A percentile compares a stretch with the other conserved stretches of the same genome.
phyloP scores from a whole-genome alignment of 2,329 filamentous ascomycete genomes.

The Penicillium hordei region DNA sequence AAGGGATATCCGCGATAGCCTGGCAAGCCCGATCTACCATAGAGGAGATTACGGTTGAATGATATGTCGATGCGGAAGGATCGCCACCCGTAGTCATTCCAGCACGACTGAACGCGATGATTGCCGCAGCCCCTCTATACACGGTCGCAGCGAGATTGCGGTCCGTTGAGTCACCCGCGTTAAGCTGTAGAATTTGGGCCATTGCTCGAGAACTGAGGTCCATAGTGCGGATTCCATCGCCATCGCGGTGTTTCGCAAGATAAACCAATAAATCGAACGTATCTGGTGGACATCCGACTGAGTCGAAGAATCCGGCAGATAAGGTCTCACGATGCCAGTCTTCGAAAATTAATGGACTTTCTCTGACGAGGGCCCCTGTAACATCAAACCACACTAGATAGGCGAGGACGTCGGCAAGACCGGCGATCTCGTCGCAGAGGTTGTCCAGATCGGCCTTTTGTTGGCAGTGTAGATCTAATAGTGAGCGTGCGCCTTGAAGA shows the following conservation, averaged over 20 bases:
- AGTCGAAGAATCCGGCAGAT: slow-evolving; percentile 36
- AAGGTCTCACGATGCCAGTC: slow-evolving; percentile 44
- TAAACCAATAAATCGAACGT: slow-evolving; percentile 40
- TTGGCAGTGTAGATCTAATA: slow-evolving; percentile 45
- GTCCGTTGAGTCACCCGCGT: slow-evolving; percentile 16
- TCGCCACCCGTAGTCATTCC: background rate
- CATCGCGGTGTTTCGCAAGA: slow-evolving; percentile 28
- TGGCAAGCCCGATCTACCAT: slow-evolving; percentile 40
- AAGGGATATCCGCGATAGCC: slow-evolving; percentile 32
- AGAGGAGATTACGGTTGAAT: slow-evolving; percentile 24
- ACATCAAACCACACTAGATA: slow-evolving; percentile 47
- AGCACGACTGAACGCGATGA: slow-evolving; percentile 31
- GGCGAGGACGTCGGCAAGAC: slow-evolving; percentile 41
- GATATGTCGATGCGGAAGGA: background rate
- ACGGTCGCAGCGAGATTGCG: slow-evolving; percentile 30
- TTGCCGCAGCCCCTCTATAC: slow-evolving; percentile 39
- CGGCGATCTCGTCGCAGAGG: slow-evolving; percentile 36
- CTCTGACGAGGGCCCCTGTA: slow-evolving; percentile 32
- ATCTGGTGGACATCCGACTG: slow-evolving; percentile 42
- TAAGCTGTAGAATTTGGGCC: slow-evolving; percentile 22
- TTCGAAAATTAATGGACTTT: slow-evolving; percentile 38
- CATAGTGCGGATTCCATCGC: slow-evolving; percentile 9
- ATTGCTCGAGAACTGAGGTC: slow-evolving; percentile 19
- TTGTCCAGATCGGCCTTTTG: slow-evolving; percentile 35
- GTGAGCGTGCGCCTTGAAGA: slow-evolving; percentile 41